Conservation (phyloP, 768 basidiomycete genomes). For the Hericium alpestre region DNA sequence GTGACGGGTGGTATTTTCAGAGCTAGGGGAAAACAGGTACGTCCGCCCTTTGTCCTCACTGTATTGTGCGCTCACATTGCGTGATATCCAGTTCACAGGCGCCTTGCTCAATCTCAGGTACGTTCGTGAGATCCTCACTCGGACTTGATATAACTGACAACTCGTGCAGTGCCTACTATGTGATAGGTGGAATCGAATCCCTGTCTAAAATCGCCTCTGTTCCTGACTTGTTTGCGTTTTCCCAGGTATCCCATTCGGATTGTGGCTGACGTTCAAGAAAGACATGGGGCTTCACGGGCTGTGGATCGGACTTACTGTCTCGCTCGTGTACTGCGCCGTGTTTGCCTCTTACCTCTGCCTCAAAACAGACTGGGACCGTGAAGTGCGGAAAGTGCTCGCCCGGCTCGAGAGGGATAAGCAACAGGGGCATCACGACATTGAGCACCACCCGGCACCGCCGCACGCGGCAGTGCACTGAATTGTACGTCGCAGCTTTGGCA, state of each 20-base stretch:
- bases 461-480: neutral
- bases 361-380: constrained; percentile 55
- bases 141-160: neutral
- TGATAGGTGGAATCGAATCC: constrained; percentile 36
- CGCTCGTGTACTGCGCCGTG: constrained; percentile 47
- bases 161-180: constrained; percentile 55
- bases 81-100: constrained; percentile 42
- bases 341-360: constrained; percentile 46
- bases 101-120: constrained; percentile 72
- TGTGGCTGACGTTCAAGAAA: constrained; percentile 61
- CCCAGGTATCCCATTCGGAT: constrained; percentile 66
- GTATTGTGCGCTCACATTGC: neutral
- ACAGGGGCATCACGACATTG: neutral
- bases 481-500: neutral
- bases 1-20: constrained; percentile 73
- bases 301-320: constrained; percentile 74
- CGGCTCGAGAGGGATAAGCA: constrained; percentile 28
- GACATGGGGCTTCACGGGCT: constrained; percentile 58
- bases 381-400: constrained; percentile 51
- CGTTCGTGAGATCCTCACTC: constrained; percentile 10
- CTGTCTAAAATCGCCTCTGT: neutral
- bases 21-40: constrained; percentile 67
- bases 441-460: neutral
- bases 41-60: neutral
- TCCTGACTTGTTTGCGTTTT: neutral